Evolutionary conservation across 352 stramenopile species (phyloP).

Genomic region (Thraustotheca clavata): DNA sequence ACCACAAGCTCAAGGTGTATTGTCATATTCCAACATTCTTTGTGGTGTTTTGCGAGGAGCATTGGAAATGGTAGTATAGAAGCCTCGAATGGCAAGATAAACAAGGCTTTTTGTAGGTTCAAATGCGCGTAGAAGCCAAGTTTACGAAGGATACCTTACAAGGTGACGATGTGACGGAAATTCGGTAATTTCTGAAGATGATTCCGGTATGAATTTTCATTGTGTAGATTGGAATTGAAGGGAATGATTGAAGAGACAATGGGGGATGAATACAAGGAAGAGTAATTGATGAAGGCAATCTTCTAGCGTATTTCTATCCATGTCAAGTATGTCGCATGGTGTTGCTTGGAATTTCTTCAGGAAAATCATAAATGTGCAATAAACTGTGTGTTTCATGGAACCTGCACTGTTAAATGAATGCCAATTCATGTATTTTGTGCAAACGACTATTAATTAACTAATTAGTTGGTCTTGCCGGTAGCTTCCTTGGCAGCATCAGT

Average conservation of each 20-base stretch:
- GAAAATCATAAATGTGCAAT: no score
- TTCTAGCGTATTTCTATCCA: background rate
- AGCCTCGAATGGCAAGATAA: no score
- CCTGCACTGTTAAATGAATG: background rate
- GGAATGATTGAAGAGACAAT: slow-evolving; percentile 86
- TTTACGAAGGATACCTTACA: slow-evolving; percentile 83
- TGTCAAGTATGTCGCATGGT: background rate
- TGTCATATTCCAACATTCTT: slow-evolving; percentile 96
- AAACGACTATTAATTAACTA: background rate
- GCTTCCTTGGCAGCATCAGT: slow-evolving; percentile 43
- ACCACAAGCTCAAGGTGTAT: slow-evolving; percentile 71
- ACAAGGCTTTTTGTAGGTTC: slow-evolving; percentile 25
- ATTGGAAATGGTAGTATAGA: slow-evolving; percentile 87
- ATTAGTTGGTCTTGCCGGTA: slow-evolving; percentile 42
- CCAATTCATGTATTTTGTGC: background rate
- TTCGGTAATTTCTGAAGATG: slow-evolving; percentile 33
- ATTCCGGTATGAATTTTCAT: background rate
- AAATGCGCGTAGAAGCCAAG: slow-evolving; percentile 77
- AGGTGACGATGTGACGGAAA: slow-evolving; percentile 80
- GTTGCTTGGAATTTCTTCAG: background rate
- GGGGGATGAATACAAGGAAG: slow-evolving; percentile 85
- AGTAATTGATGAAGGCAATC: slow-evolving; percentile 29
- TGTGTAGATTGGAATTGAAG: slow-evolving; percentile 63
- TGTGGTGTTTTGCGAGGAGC: slow-evolving; percentile 93
- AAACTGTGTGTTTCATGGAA: background rate